Evolutionary conservation across 139 green algal species (phyloP).

Genomic region (Monoraphidium neglectum): DNA sequence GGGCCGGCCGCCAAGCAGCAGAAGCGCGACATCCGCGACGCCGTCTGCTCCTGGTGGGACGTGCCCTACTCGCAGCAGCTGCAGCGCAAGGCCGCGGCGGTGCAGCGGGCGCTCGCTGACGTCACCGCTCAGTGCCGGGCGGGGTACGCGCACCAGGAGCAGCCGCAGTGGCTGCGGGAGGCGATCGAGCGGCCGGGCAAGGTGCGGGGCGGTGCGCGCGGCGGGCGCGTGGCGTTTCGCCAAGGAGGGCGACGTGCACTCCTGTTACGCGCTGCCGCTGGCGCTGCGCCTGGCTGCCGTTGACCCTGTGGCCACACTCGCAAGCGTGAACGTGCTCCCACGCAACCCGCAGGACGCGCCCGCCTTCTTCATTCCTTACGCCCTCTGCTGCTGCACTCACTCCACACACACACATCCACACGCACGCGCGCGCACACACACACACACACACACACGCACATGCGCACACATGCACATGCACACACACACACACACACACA

Average conservation of each 20-base stretch:
- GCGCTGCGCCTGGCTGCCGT: too few relatives aligned
- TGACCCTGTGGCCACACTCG: too few relatives aligned
- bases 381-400: neutral
- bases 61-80: slow-evolving; percentile 53
- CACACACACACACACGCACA: neutral
- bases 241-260: too few relatives aligned
- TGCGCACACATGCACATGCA: neutral
- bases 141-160: neutral
- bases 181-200: neutral
- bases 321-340: too few relatives aligned
- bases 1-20: neutral
- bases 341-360: too few relatives aligned
- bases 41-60: slow-evolving; percentile 42
- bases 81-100: slow-evolving; percentile 28
- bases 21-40: slow-evolving; percentile 28
- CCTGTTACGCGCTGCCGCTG: too few relatives aligned
- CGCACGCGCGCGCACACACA: neutral
- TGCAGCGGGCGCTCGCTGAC: slow-evolving; percentile 20
- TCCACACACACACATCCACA: neutral
- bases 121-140: slow-evolving; percentile 30
- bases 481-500: neutral
- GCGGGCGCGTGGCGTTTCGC: too few relatives aligned
- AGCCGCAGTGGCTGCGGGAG: neutral
- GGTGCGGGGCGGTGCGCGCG: neutral
- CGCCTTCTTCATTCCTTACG: too few relatives aligned